Conservation (phyloP, 495 filamentous ascomycete genomes). For the Xylaria scruposa region DNA sequence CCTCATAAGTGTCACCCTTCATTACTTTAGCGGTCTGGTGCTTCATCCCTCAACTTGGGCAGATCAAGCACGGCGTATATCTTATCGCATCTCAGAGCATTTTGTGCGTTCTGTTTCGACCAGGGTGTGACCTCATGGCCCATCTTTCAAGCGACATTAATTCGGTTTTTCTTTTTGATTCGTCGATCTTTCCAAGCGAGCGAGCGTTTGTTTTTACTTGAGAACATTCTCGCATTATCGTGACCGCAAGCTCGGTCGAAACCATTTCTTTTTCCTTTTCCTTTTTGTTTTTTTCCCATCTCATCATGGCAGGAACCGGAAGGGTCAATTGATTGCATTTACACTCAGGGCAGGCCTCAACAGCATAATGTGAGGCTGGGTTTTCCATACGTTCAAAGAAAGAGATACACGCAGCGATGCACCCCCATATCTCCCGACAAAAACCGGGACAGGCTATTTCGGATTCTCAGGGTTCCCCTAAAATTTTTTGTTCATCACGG, state of each 20-base stretch:
- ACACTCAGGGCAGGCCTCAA: slow-evolving; percentile 47
- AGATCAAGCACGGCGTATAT: slow-evolving; percentile 39
- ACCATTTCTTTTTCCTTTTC: slow-evolving; percentile 34
- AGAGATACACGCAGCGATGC: slow-evolving; percentile 61
- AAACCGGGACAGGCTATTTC: slow-evolving; percentile 51
- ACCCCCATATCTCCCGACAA: slow-evolving; percentile 49
- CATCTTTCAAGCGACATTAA: slow-evolving; percentile 36
- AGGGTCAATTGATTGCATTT: slow-evolving; percentile 58
- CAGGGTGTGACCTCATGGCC: slow-evolving; percentile 46
- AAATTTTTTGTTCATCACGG: slow-evolving; percentile 41
- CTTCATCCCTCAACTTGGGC: slow-evolving; percentile 30
- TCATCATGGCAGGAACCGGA: slow-evolving; percentile 57
- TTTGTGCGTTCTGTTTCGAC: slow-evolving; percentile 50
- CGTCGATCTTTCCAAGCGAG: slow-evolving; percentile 42
- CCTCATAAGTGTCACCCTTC: slow-evolving; percentile 35
- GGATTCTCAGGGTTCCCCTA: slow-evolving; percentile 33
- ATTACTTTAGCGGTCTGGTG: slow-evolving; percentile 29
- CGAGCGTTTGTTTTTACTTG: slow-evolving; percentile 47
- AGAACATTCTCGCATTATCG: slow-evolving; percentile 40
- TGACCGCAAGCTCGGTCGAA: slow-evolving; percentile 53
- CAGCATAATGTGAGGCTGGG: slow-evolving; percentile 46
- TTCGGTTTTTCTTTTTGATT: slow-evolving; percentile 27
- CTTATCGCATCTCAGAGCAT: slow-evolving; percentile 40
- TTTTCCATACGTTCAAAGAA: slow-evolving; percentile 45
- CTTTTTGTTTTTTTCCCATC: slow-evolving; percentile 29